Evolutionary conservation across 148 eudicot species (phyloP).

Genomic region (Vaccinium corymbosum): DNA sequence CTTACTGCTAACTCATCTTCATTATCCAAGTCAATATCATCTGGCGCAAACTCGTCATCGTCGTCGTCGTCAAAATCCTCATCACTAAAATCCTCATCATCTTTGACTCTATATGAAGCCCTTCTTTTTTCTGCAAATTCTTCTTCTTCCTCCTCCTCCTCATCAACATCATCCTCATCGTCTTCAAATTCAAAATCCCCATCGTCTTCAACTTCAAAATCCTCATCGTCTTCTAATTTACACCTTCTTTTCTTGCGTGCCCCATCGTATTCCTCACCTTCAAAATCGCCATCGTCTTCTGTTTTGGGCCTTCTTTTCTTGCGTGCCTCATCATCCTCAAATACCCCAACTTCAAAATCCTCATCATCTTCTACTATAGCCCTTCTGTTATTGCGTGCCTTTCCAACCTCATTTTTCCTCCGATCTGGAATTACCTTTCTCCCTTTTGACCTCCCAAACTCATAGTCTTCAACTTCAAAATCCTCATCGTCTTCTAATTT

Average conservation of each 20-base stretch:
- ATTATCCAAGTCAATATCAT: constrained; percentile 46
- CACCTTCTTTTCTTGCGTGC: constrained; percentile 40
- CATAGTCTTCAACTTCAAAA: constrained; percentile 33
- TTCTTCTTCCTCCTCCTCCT: not conserved
- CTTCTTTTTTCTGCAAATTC: not conserved
- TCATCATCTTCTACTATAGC: constrained; percentile 42
- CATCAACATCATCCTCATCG: not conserved
- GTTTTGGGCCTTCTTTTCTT: constrained; percentile 6
- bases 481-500: constrained; percentile 37
- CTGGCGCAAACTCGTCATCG: constrained; percentile 63
- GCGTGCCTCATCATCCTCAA: constrained; percentile 2
- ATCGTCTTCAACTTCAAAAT: constrained; percentile 39
- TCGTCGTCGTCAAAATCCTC: constrained; percentile 33
- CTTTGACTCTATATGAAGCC: constrained; percentile 11
- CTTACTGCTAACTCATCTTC: constrained; percentile 34
- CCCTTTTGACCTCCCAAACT: constrained; percentile 30
- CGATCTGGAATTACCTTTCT: constrained; percentile 22
- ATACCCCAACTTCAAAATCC: constrained; percentile 29
- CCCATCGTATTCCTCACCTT: constrained; percentile 35
- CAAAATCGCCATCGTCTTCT: constrained; percentile 46
- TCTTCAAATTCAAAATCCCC: constrained; percentile 49
- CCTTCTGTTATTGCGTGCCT: constrained; percentile 42
- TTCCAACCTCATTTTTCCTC: constrained; percentile 29
- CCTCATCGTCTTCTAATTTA: constrained; percentile 48
- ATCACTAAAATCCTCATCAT: constrained; percentile 26